phyloP scores from a whole-genome alignment of 2,329 filamentous ascomycete species.

The Pseudogymnoascus sp. region DNA sequence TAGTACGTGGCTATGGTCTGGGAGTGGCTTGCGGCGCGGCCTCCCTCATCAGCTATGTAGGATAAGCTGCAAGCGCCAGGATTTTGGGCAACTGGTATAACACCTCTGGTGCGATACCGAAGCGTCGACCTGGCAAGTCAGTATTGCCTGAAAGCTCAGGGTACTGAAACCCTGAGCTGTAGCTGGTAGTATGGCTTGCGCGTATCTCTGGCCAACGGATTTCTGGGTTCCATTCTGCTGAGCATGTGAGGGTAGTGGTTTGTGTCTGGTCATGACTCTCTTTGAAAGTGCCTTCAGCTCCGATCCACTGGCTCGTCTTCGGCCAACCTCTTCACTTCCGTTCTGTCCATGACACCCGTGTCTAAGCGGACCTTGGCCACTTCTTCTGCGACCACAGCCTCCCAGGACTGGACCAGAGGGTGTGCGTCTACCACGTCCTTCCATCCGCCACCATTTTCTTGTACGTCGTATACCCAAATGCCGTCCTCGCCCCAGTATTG shows the following conservation, averaged over 20 bases:
- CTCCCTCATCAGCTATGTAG: not conserved
- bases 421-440: conserved; percentile 58
- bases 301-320: not conserved
- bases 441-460: conserved; percentile 30
- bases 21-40: not conserved
- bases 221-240: not conserved
- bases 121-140: not conserved
- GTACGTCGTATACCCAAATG: conserved; percentile 59
- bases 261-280: not conserved
- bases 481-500: conserved; percentile 65
- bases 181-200: not conserved
- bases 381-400: conserved; percentile 35
- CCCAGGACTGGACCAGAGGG: conserved; percentile 60
- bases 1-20: not conserved
- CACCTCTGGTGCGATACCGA: not conserved
- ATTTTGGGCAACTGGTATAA: not conserved
- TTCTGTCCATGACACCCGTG: conserved; percentile 23
- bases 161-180: not conserved
- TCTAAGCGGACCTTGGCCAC: conserved; percentile 35
- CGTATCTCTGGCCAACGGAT: not conserved
- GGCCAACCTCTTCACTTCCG: conserved; percentile 10
- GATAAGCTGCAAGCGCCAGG: not conserved
- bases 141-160: not conserved
- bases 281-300: not conserved
- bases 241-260: not conserved